A percentile compares a stretch with the other conserved stretches of the same genome.
Evolutionary conservation across 176 grass and related monocot genomes (phyloP).

Genomic region (Poa annua): DNA sequence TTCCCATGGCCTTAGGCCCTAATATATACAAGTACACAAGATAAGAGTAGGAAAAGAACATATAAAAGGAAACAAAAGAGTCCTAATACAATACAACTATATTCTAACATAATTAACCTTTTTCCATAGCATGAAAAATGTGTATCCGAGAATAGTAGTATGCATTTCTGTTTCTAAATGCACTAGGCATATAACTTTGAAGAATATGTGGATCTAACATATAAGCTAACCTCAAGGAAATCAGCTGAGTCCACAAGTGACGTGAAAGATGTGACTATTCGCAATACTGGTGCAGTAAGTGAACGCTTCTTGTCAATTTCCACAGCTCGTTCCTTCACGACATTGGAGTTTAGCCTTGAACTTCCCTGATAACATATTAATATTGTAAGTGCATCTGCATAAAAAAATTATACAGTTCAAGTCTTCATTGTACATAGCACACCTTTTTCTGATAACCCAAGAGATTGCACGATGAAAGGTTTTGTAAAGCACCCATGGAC

Average conservation of each 20-base stretch:
- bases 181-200: slow-evolving; percentile 21
- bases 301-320: slow-evolving; percentile 72
- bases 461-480: slow-evolving; percentile 83
- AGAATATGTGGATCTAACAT: slow-evolving; percentile 42
- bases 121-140: slow-evolving; percentile 29
- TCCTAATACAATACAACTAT: no score
- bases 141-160: slow-evolving; percentile 18
- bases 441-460: slow-evolving; percentile 68
- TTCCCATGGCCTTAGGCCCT: no score
- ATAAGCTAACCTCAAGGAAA: slow-evolving; percentile 72
- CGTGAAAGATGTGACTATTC: slow-evolving; percentile 83
- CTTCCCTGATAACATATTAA: slow-evolving; percentile 50
- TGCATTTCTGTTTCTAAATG: slow-evolving; percentile 7
- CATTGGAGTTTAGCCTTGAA: slow-evolving; percentile 51
- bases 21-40: no score
- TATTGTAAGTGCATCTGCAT: slow-evolving; percentile 33
- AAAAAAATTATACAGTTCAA: slow-evolving; percentile 16
- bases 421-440: slow-evolving; percentile 5
- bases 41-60: no score
- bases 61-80: no score
- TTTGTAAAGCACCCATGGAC: slow-evolving; percentile 83
- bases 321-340: slow-evolving; percentile 59
- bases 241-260: slow-evolving; percentile 83
- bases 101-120: neutral
- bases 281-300: slow-evolving; percentile 74